These are phyloP conservation scores for Backusella circina DNA, from an alignment of 192 early-diverging fungal genomes.

Conservation along the genomic window DNA sequence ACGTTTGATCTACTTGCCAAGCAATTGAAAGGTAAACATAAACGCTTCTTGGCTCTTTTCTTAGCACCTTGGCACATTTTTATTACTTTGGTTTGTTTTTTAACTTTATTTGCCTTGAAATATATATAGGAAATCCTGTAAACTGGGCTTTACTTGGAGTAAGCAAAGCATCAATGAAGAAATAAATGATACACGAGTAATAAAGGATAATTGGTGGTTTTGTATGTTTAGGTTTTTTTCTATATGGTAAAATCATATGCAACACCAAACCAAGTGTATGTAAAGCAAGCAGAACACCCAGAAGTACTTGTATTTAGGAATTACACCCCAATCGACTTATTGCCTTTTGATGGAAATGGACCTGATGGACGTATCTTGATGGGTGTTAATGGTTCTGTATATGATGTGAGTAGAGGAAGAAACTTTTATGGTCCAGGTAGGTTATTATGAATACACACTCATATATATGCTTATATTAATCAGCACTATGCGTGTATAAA, in stretches of 20 bases:
- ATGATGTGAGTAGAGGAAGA: slow-evolving; percentile 80
- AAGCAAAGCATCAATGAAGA: neutral
- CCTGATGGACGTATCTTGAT: slow-evolving; percentile 67
- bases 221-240: slow-evolving; percentile 27
- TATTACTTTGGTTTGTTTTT: neutral
- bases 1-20: neutral
- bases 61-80: neutral
- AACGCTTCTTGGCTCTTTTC: neutral
- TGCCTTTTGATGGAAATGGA: slow-evolving; percentile 67
- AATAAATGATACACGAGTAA: neutral
- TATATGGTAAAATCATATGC: slow-evolving; percentile 53
- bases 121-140: slow-evolving; percentile 50
- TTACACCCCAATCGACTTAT: slow-evolving; percentile 77
- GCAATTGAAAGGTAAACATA: neutral
- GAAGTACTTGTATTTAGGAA: slow-evolving; percentile 63
- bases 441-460: no score
- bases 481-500: slow-evolving; percentile 10
- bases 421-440: slow-evolving; percentile 92
- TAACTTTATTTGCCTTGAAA: neutral
- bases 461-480: no score
- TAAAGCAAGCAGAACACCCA: slow-evolving; percentile 36
- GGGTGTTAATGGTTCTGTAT: slow-evolving; percentile 83
- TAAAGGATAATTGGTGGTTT: neutral
- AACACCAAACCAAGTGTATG: slow-evolving; percentile 18
- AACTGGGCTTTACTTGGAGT: slow-evolving; percentile 65